Conservation (phyloP, 306 rosid species). For the Lathyrus oleraceus region DNA sequence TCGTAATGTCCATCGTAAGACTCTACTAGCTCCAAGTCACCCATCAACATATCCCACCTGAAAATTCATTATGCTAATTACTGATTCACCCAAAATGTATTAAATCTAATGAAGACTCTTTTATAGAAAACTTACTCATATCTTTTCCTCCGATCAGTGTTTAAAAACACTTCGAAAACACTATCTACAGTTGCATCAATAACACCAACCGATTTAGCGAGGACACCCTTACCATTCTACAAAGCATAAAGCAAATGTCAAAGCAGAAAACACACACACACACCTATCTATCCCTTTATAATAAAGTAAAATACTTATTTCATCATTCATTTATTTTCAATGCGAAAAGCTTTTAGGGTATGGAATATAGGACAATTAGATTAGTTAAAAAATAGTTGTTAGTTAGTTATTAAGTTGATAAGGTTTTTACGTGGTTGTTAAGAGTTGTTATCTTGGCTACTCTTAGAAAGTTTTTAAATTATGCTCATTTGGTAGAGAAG, state of each 20-base stretch:
- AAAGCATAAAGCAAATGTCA: slow-evolving; percentile 38
- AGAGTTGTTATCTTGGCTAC: too few relatives aligned
- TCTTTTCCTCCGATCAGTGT: slow-evolving; percentile 68
- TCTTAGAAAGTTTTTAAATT: too few relatives aligned
- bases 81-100: background rate
- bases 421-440: too few relatives aligned
- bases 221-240: slow-evolving; percentile 77
- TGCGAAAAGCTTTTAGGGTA: background rate
- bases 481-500: too few relatives aligned
- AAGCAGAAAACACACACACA: slow-evolving; percentile 18
- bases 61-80: slow-evolving; percentile 31
- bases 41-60: slow-evolving; percentile 99
- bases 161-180: slow-evolving; percentile 75
- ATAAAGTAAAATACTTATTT: background rate
- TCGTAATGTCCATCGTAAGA: slow-evolving; percentile 82
- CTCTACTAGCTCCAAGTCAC: slow-evolving; percentile 81
- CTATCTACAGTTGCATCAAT: slow-evolving; percentile 79
- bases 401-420: too few relatives aligned
- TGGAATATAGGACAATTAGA: too few relatives aligned
- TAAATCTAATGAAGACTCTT: background rate
- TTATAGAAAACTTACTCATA: slow-evolving; percentile 67
- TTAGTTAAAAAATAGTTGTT: too few relatives aligned
- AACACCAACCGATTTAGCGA: slow-evolving; percentile 84
- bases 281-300: background rate
- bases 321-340: background rate